Conservation (phyloP, 805 yeast species). For the Lipomyces mesembrius region DNA sequence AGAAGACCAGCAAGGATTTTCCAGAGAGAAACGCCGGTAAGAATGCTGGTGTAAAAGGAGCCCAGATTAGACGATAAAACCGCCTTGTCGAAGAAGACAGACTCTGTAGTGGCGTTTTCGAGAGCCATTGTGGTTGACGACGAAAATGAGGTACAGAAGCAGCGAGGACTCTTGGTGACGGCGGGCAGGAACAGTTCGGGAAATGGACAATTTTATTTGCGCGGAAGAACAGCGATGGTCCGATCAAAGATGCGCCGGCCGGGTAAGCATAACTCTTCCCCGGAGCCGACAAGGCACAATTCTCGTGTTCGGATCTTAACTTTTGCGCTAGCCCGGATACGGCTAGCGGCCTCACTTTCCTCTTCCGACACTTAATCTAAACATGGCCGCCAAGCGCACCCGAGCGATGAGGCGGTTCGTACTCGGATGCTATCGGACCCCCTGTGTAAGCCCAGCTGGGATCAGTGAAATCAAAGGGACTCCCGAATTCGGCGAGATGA, state of each 20-base stretch:
- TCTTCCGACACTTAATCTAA: neutral
- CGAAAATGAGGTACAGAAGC: neutral
- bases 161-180: neutral
- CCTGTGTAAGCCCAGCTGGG: neutral
- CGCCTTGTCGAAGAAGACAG: neutral
- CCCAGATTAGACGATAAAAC: neutral
- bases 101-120: slow-evolving; percentile 3
- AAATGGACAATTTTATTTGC: neutral
- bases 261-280: neutral
- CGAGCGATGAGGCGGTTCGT: neutral
- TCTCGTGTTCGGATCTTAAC: neutral
- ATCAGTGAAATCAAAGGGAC: neutral
- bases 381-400: neutral
- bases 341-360: neutral
- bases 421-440: neutral
- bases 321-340: neutral
- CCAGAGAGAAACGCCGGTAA: slow-evolving; percentile 19
- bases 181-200: neutral
- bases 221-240: neutral
- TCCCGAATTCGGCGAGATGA: no score
- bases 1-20: slow-evolving; percentile 21
- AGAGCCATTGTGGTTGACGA: neutral
- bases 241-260: neutral
- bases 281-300: no score
- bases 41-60: neutral